phyloP scores from a whole-genome alignment of 495 filamentous ascomycete species.

The Penicillium pulvis region DNA sequence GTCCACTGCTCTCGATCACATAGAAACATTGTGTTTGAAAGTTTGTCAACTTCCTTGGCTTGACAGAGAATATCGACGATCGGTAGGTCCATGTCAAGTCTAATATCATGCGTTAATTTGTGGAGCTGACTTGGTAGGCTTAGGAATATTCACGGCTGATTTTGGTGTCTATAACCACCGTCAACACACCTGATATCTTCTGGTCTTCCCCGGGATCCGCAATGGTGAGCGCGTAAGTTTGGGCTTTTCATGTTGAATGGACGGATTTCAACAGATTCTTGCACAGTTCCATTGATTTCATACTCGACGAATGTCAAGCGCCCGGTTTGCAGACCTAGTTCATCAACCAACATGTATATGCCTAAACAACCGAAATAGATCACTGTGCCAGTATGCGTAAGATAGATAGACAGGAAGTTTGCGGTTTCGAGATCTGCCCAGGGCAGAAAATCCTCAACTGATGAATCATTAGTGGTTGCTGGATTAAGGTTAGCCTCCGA shows the following conservation, averaged over 20 bases:
- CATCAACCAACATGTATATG: constrained; percentile 10
- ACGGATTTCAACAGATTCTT: constrained; percentile 7
- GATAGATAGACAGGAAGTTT: constrained; percentile 5
- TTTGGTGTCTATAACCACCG: background rate
- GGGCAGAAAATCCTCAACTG: constrained; percentile 10
- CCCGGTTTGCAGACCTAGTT: constrained; percentile 3
- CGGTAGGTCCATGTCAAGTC: constrained; percentile 17
- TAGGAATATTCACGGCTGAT: background rate
- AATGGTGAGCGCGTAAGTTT: background rate
- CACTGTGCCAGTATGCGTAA: constrained; percentile 8
- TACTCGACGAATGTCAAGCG: constrained; percentile 6
- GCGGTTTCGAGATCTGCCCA: constrained; percentile 5
- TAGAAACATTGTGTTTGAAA: constrained; percentile 9
- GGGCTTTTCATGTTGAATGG: constrained; percentile 1
- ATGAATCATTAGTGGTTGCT: constrained; percentile 6
- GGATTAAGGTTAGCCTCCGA: constrained; percentile 8
- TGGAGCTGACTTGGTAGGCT: background rate
- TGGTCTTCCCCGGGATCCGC: background rate
- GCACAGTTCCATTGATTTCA: constrained; percentile 6
- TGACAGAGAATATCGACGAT: constrained; percentile 14
- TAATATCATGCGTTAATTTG: constrained; percentile 5
- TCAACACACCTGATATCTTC: background rate
- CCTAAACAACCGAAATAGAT: background rate
- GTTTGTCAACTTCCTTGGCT: constrained; percentile 11
- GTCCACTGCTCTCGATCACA: constrained; percentile 16